phyloP scores from a whole-genome alignment of 129 eudicot genomes.

The Apium graveolens region DNA sequence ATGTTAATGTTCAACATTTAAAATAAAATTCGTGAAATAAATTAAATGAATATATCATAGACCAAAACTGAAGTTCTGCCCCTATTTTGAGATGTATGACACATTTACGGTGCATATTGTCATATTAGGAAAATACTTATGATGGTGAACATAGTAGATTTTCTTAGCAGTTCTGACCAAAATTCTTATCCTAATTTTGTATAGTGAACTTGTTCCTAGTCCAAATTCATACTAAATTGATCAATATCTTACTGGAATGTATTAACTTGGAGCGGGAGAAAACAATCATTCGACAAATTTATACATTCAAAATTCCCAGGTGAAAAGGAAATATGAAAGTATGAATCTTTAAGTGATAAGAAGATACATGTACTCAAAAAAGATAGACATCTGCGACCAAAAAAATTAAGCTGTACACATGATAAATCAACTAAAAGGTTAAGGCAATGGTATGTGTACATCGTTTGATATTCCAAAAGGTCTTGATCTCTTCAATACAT shows the following conservation, averaged over 20 bases:
- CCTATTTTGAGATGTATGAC: neutral
- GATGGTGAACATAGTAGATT: neutral
- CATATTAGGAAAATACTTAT: neutral
- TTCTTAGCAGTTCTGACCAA: neutral
- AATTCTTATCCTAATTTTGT: neutral
- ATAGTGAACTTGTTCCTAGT: neutral
- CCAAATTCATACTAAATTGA: neutral
- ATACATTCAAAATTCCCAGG: neutral
- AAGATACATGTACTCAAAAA: conserved; percentile 2
- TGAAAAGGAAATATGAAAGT: conserved; percentile 2
- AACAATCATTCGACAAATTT: neutral
- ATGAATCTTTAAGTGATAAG: conserved; percentile 5
- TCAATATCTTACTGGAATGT: neutral
- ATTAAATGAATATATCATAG: neutral
- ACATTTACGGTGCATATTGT: neutral
- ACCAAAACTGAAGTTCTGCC: neutral
- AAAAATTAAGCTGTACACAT: neutral
- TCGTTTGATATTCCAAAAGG: conserved; percentile 68
- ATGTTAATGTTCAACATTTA: neutral
- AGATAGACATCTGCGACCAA: conserved; percentile 1
- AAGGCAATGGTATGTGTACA: conserved; percentile 23
- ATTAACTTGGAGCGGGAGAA: neutral
- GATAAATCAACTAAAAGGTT: neutral
- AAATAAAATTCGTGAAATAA: neutral
- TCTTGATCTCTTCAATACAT: conserved; percentile 58